phyloP scores from a whole-genome alignment of 1,284 basidiomycete genomes.

The Agroathelia rolfsii region DNA sequence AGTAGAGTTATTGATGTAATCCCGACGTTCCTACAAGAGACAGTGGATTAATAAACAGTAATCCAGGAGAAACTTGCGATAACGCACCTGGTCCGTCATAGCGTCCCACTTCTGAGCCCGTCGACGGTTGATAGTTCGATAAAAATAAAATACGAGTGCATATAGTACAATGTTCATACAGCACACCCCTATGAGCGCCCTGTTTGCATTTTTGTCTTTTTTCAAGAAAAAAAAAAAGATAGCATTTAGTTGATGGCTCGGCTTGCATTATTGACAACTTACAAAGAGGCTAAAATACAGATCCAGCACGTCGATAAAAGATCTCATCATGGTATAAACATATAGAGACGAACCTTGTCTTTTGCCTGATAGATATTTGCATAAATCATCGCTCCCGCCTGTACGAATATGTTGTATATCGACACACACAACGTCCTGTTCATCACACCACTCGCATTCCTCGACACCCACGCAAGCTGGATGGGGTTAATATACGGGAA shows the following conservation, averaged over 20 bases:
- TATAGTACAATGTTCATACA: conserved; percentile 47
- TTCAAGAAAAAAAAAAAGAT: too few species aligned
- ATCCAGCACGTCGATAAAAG: not conserved
- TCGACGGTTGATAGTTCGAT: conserved; percentile 39
- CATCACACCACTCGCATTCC: conserved; percentile 49
- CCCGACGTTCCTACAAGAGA: conserved; percentile 46
- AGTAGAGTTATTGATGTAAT: conserved; percentile 47
- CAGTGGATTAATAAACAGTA: too few species aligned
- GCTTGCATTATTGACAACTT: conserved; percentile 12
- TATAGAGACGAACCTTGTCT: conserved; percentile 24
- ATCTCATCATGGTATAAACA: conserved; percentile 3
- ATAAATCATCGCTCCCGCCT: conserved; percentile 40
- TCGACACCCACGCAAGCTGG: conserved; percentile 52
- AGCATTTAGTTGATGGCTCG: too few species aligned
- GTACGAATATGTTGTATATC: conserved; percentile 57
- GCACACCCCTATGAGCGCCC: too few species aligned
- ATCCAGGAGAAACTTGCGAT: not conserved
- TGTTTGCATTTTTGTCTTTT: too few species aligned
- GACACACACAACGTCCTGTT: conserved; percentile 48
- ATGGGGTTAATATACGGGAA: conserved; percentile 36
- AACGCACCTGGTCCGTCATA: conserved; percentile 37
- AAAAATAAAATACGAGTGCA: conserved; percentile 42
- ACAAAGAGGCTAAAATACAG: conserved; percentile 34
- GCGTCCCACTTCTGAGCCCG: conserved; percentile 43
- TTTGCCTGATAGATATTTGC: conserved; percentile 36